Evolutionary conservation across 345 rosid genomes (phyloP).

Genomic region (Acer saccharum): DNA sequence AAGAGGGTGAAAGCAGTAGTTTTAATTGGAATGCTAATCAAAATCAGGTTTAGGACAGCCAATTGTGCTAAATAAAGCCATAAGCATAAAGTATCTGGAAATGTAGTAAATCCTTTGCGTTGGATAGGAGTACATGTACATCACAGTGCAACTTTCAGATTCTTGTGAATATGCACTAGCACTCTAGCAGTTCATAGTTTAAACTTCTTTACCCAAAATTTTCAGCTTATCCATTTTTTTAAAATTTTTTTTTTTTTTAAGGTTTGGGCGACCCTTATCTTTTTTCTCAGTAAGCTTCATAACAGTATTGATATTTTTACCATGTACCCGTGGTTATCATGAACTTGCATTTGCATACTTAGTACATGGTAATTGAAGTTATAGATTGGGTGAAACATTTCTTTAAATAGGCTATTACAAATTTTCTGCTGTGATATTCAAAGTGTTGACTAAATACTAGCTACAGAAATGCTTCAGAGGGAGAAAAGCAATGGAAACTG

Average conservation of each 20-base stretch:
- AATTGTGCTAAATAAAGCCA: not conserved
- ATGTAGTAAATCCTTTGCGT: too few species aligned
- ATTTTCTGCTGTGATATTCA: conserved; percentile 10
- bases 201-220: not conserved
- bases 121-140: not conserved
- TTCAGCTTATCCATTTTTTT: not conserved
- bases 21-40: not conserved
- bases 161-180: not conserved
- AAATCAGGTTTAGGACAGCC: not conserved
- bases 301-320: not conserved
- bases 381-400: conserved; percentile 1
- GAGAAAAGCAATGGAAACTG: conserved; percentile 66
- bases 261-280: not conserved
- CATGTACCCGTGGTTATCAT: not conserved
- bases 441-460: conserved; percentile 41
- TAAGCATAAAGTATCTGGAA: not conserved
- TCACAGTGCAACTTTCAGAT: not conserved
- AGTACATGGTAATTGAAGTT: not conserved
- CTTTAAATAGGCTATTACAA: not conserved
- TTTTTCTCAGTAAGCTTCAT: not conserved
- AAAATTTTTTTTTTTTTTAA: not conserved
- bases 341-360: not conserved
- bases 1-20: too few species aligned
- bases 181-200: not conserved
- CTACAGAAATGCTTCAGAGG: conserved; percentile 98